Conservation (phyloP, 1,139 yeast genomes). For the Geotrichum histeridarum region DNA sequence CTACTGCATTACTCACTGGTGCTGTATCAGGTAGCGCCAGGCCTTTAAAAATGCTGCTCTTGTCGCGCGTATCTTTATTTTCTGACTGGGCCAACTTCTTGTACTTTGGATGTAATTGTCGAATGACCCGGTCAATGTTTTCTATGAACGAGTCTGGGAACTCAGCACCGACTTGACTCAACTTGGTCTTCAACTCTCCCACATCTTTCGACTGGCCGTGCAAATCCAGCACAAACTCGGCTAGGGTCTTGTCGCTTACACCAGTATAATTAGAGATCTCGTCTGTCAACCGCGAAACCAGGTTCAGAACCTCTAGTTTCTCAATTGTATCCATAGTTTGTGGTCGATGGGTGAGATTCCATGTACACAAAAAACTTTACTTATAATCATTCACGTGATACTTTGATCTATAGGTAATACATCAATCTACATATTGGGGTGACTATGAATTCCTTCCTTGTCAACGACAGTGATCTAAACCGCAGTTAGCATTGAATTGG, state of each 20-base stretch:
- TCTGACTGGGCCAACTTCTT: slow-evolving; percentile 11
- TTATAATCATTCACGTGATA: slow-evolving; percentile 11
- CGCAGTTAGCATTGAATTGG: not conserved
- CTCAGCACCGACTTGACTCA: slow-evolving; percentile 60
- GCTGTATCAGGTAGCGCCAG: slow-evolving; percentile 25
- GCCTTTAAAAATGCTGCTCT: slow-evolving; percentile 23
- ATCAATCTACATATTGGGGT: slow-evolving; percentile 13
- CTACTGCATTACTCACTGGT: slow-evolving; percentile 14
- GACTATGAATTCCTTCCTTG: slow-evolving; percentile 20
- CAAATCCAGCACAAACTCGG: slow-evolving; percentile 53
- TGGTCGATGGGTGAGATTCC: not conserved
- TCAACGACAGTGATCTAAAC: slow-evolving; percentile 13
- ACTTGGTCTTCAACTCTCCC: slow-evolving; percentile 41
- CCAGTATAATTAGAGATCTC: slow-evolving; percentile 36
- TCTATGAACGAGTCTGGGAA: slow-evolving; percentile 46
- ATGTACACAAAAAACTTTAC: not conserved
- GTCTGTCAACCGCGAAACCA: slow-evolving; percentile 35
- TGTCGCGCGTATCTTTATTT: slow-evolving; percentile 7
- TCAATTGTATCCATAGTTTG: slow-evolving; percentile 30
- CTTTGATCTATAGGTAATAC: not conserved
- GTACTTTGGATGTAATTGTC: slow-evolving; percentile 35
- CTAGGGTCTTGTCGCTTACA: slow-evolving; percentile 43
- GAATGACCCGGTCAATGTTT: slow-evolving; percentile 37
- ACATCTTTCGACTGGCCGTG: slow-evolving; percentile 40
- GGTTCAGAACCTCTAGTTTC: slow-evolving; percentile 35